Evolutionary conservation across 2,329 filamentous ascomycete genomes (phyloP).

Genomic region (Eurotiales sp.): DNA sequence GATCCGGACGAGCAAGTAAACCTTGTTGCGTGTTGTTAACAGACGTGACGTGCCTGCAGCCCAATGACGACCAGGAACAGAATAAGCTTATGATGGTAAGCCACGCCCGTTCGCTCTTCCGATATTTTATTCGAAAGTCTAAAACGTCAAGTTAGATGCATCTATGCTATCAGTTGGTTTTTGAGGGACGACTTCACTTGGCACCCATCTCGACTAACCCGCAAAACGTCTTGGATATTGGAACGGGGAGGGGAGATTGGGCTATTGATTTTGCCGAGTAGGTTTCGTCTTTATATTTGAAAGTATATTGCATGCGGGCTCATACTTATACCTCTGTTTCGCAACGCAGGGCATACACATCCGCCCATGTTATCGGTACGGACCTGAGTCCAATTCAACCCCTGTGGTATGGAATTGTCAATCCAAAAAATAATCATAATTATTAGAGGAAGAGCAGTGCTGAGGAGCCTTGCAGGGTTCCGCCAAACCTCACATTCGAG

Average conservation of each 20-base stretch:
- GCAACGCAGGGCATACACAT: not conserved
- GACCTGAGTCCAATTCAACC: conserved; percentile 19
- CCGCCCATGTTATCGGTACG: conserved; percentile 14
- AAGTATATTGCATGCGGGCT: too few species aligned
- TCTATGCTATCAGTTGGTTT: conserved; percentile 14
- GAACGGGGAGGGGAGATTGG: conserved; percentile 17
- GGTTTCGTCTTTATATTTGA: not conserved
- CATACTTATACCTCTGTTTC: not conserved
- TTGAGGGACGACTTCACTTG: conserved; percentile 16
- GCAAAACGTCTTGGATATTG: conserved; percentile 16
- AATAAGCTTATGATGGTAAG: conserved; percentile 16
- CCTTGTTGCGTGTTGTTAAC: not conserved
- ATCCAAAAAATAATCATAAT: not conserved
- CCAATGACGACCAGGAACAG: conserved; percentile 18
- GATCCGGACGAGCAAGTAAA: not conserved
- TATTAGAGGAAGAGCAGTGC: not conserved
- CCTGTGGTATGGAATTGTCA: conserved; percentile 10
- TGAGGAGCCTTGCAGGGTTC: conserved; percentile 17
- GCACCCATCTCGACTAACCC: conserved; percentile 15
- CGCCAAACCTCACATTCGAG: conserved; percentile 22
- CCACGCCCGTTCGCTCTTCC: too few species aligned
- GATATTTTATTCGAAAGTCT: too few species aligned
- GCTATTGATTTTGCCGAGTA: conserved; percentile 17
- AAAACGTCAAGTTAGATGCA: conserved; percentile 9
- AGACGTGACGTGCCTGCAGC: conserved; percentile 1